Percentiles rank a stretch among this genome's conserved stretches.
Conservation (phyloP, 352 stramenopile species). For the Phytophthora tentaculata region DNA sequence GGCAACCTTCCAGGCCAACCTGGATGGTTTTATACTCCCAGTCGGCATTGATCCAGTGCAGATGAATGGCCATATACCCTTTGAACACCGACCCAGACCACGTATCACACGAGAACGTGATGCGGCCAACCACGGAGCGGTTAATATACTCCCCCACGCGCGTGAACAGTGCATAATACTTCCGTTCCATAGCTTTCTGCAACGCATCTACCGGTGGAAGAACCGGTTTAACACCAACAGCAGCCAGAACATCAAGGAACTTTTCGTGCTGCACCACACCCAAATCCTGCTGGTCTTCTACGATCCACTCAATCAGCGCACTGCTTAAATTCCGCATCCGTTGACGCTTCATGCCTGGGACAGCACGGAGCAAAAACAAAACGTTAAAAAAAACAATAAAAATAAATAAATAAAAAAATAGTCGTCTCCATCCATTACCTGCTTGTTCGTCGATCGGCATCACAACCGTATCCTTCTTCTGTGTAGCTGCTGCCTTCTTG, state of each 20-base stretch:
- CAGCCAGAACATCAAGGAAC: constrained; percentile 69
- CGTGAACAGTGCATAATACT: constrained; percentile 75
- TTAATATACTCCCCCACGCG: constrained; percentile 78
- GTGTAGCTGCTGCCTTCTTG: constrained; percentile 51
- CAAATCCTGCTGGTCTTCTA: constrained; percentile 75
- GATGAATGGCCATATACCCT: constrained; percentile 74
- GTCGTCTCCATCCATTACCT: constrained; percentile 47
- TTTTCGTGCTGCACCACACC: constrained; percentile 71
- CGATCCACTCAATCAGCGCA: constrained; percentile 75
- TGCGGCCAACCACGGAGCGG: constrained; percentile 69
- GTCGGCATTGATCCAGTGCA: constrained; percentile 88
- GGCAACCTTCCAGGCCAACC: constrained; percentile 73
- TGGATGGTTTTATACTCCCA: constrained; percentile 88
- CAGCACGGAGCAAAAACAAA: constrained; percentile 1
- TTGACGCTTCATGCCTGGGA: constrained; percentile 71
- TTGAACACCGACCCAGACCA: constrained; percentile 77
- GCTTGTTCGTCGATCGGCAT: constrained; percentile 65
- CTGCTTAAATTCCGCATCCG: constrained; percentile 65
- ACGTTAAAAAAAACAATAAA: constrained; percentile 11
- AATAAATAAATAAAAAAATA: constrained; percentile 2
- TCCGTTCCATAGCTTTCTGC: constrained; percentile 75
- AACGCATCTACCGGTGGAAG: constrained; percentile 59
- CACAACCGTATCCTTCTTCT: constrained; percentile 54
- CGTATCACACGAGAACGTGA: constrained; percentile 84
- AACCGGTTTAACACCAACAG: constrained; percentile 52